phyloP scores from a whole-genome alignment of 2,329 filamentous ascomycete genomes.

The Calonectria pseudoturangicola region DNA sequence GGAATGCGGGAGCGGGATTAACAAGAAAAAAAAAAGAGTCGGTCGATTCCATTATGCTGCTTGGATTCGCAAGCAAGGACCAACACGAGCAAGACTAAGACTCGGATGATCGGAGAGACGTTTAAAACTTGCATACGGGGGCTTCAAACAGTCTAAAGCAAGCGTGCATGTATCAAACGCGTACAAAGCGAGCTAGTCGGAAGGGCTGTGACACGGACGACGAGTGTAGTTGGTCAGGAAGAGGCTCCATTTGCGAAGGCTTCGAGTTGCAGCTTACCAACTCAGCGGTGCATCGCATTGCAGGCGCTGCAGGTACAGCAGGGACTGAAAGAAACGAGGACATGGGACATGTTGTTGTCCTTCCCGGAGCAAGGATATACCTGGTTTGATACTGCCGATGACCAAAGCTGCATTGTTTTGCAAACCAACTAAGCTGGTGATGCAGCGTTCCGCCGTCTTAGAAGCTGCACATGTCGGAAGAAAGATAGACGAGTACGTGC shows the following conservation, averaged over 20 bases:
- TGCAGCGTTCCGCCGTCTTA: not conserved
- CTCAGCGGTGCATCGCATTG: slow-evolving; percentile 18
- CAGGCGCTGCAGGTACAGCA: slow-evolving; percentile 33
- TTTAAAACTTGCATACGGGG: not conserved
- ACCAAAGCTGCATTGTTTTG: slow-evolving; percentile 13
- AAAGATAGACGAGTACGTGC: not conserved
- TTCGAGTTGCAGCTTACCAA: slow-evolving; percentile 22
- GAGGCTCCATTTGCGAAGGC: not conserved
- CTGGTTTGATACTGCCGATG: slow-evolving; percentile 27
- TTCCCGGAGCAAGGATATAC: slow-evolving; percentile 19
- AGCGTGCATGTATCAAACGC: slow-evolving; percentile 16
- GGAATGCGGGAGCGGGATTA: slow-evolving; percentile 4
- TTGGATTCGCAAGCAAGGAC: not conserved
- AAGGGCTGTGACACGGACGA: slow-evolving; percentile 14
- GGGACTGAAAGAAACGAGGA: not conserved
- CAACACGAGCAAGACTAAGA: not conserved
- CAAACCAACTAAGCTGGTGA: not conserved
- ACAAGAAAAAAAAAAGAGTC: too few species aligned
- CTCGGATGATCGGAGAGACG: not conserved
- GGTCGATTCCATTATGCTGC: not conserved
- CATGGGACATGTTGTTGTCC: not conserved
- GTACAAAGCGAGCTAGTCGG: slow-evolving; percentile 7
- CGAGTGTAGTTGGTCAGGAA: not conserved
- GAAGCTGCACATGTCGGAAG: not conserved
- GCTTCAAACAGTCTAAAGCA: not conserved